A percentile compares a stretch with the other conserved stretches of the same genome.
Conservation (phyloP, 2,329 filamentous ascomycete genomes). For the Xylariales sp. region DNA sequence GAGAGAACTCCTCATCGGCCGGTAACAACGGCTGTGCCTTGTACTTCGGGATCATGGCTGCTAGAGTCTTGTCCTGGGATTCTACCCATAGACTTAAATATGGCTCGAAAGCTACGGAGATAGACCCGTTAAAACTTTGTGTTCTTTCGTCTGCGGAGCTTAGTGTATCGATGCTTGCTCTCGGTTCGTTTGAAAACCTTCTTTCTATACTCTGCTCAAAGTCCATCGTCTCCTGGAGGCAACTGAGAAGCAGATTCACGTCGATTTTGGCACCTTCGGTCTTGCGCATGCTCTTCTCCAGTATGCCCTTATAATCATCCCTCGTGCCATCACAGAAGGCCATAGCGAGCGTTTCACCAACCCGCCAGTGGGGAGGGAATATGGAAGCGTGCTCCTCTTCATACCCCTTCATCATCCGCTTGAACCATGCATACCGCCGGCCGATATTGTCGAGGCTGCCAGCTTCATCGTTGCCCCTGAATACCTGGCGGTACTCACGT, state of each 20-base stretch:
- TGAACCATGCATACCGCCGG: constrained; percentile 94
- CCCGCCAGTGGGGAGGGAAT: constrained; percentile 89
- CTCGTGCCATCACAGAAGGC: constrained; percentile 95
- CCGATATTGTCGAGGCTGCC: constrained; percentile 97
- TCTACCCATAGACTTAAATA: constrained; percentile 98
- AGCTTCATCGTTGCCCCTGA: constrained; percentile 95
- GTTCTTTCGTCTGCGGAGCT: constrained; percentile 80
- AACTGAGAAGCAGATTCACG: constrained; percentile 88
- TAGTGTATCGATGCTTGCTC: constrained; percentile 90
- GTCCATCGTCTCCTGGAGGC: constrained; percentile 93
- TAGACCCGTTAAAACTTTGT: constrained; percentile 86
- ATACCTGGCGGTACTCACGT: constrained; percentile 94
- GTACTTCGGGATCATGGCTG: constrained; percentile 87
- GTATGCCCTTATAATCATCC: constrained; percentile 93
- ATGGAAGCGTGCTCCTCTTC: constrained; percentile 91
- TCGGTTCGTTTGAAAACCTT: constrained; percentile 78
- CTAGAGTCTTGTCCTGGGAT: constrained; percentile 90
- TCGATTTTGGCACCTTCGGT: constrained; percentile 83
- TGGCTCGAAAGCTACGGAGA: constrained; percentile 96
- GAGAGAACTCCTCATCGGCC: constrained; percentile 89
- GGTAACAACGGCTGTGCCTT: constrained; percentile 83
- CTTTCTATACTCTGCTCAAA: constrained; percentile 94
- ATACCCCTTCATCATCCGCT: constrained; percentile 92
- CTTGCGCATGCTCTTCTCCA: constrained; percentile 87
- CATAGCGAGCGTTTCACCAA: constrained; percentile 89